Base-by-base conservation (phyloP, 345 rosid genomes). In the Stellera chamaejasme region DNA sequence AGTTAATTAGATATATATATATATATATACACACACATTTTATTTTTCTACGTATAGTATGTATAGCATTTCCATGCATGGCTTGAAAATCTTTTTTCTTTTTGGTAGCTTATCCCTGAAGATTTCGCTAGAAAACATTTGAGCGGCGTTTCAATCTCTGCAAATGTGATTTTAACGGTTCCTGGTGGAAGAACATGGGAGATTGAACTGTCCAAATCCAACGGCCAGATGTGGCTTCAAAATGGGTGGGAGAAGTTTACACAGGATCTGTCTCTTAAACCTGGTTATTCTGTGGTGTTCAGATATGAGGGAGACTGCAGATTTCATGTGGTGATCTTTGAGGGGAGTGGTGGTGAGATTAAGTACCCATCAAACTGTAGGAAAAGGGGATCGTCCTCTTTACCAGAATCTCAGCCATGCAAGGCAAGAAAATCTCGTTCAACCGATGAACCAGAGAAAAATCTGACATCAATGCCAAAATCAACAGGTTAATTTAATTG, bases 261-360 rank as follows among this genome's bases (percentile, higher is more conserved):
- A 27, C 25, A 47, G 10, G 50, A 41, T 26, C 51, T 60, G 53
- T 56, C 64, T 43, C 15, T 70, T 16, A 48, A 36, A 3, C 10
- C 4, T 5, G 70, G 67, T 2, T 25, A 61, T 16, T 53, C 61
- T 12, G 2, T 70, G 28, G 63, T 70, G 16, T 70, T 70, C 25
- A 44, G 57, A 57, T 61, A 66, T 52, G 56, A 66, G 13, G 67
- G 70, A 3, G 25, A 32, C 13, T 10, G 48, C 52, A 25, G 48
- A 51, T 71, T 71, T 58, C 47, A 12, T 57, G 68, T 71, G 1
- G 1, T 66, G 48, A 59, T 72, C 43, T 59, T 58, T 42, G 66
- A 67, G 43, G 59, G 2, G 13, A 62, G 42, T 43, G 49, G 42
- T 43, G 49, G 59, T 15, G 76, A 67, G 55, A 67, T 63, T 16